Percentiles rank a stretch among this genome's conserved stretches.
phyloP scores from a whole-genome alignment of 1,284 basidiomycete genomes.

The Leucoagaricus sp. region DNA sequence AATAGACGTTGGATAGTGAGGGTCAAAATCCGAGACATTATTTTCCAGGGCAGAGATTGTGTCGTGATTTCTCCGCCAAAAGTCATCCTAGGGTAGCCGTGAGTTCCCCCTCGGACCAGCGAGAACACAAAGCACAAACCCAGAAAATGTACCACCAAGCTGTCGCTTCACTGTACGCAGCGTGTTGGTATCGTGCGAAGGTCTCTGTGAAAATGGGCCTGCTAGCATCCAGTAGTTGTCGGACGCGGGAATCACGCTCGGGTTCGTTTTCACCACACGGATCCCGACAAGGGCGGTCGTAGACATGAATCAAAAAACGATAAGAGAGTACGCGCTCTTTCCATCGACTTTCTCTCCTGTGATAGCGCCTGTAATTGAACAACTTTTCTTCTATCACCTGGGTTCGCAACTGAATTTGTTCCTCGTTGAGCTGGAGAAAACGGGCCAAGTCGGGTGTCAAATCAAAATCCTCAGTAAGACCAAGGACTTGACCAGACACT shows the following conservation, averaged over 20 bases:
- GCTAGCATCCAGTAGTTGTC: constrained; percentile 51
- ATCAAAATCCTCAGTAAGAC: constrained; percentile 69
- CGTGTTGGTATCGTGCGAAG: constrained; percentile 58
- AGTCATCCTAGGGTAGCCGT: constrained; percentile 54
- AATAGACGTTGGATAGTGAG: constrained; percentile 72
- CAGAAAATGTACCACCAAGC: constrained; percentile 86
- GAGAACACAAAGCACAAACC: constrained; percentile 45
- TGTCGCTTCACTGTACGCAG: constrained; percentile 52
- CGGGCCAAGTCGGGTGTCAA: constrained; percentile 63
- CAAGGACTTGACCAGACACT: constrained; percentile 58
- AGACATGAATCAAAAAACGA: constrained; percentile 66
- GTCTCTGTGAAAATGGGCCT: constrained; percentile 53
- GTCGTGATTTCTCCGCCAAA: constrained; percentile 69
- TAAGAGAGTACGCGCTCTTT: constrained; percentile 67
- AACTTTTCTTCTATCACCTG: constrained; percentile 51
- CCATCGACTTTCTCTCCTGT: constrained; percentile 48
- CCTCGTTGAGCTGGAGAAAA: constrained; percentile 66
- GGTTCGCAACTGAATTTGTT: constrained; percentile 48
- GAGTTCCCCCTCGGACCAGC: constrained; percentile 1
- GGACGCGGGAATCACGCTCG: constrained; percentile 59
- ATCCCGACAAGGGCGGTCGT: constrained; percentile 50
- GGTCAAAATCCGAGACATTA: constrained; percentile 67
- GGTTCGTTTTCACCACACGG: constrained; percentile 45
- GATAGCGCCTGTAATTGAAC: constrained; percentile 54
- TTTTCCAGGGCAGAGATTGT: constrained; percentile 49